These are phyloP conservation scores for Ensete ventricosum DNA, from an alignment of 176 grass and related monocot species.

Conservation along the genomic window DNA sequence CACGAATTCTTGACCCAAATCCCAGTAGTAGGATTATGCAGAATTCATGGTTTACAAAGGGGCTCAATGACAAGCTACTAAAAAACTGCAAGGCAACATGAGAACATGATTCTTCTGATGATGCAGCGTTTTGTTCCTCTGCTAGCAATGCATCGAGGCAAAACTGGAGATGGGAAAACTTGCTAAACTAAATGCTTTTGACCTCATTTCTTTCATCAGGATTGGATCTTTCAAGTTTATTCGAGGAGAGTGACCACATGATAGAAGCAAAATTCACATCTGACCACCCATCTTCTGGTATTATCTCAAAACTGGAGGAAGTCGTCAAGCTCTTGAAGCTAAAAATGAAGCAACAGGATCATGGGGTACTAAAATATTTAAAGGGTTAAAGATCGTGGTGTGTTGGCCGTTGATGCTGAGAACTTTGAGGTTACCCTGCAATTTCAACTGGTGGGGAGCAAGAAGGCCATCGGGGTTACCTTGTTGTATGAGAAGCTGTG, in stretches of 20 bases:
- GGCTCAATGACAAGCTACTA: constrained; percentile 28
- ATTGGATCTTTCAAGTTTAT: constrained; percentile 76
- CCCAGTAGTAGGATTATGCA: constrained; percentile 40
- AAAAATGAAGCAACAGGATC: constrained; percentile 44
- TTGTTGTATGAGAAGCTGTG: constrained; percentile 58
- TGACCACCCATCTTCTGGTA: constrained; percentile 30
- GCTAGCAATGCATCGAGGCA: constrained; percentile 5
- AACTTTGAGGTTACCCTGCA: constrained; percentile 54
- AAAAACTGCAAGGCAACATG: background rate
- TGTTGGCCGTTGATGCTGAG: constrained; percentile 46
- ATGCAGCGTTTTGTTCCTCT: constrained; percentile 5
- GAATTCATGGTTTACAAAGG: constrained; percentile 56
- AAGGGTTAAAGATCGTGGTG: constrained; percentile 32
- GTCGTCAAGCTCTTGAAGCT: constrained; percentile 45
- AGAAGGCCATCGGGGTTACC: constrained; percentile 49
- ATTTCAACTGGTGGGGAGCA: constrained; percentile 76
- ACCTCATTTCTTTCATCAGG: constrained; percentile 74
- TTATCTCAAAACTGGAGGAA: constrained; percentile 56
- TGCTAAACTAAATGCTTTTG: constrained; percentile 62
- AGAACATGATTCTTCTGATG: constrained; percentile 11
- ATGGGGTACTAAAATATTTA: constrained; percentile 52
- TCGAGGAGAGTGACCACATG: constrained; percentile 30
- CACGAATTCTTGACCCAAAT: constrained; percentile 62
- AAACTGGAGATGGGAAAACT: constrained; percentile 26
- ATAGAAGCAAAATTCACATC: constrained; percentile 57